A percentile compares a stretch with the other conserved stretches of the same genome.
Evolutionary conservation across 1,284 basidiomycete genomes (phyloP).

Genomic region (Leucoagaricus sp.): DNA sequence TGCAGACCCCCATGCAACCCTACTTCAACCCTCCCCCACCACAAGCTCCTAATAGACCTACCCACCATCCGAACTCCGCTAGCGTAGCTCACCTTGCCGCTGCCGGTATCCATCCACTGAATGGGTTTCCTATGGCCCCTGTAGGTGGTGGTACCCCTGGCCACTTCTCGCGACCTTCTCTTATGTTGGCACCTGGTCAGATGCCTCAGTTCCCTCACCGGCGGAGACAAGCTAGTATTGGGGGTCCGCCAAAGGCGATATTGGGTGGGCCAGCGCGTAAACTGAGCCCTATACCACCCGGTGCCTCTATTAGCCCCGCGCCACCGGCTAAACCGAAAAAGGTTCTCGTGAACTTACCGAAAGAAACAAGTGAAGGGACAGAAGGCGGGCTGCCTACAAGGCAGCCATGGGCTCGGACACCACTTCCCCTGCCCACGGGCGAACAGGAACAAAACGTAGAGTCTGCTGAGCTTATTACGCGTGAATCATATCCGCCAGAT

Average conservation of each 20-base stretch:
- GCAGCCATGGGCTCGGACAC: conserved; percentile 62
- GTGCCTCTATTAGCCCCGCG: conserved; percentile 26
- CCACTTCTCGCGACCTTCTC: conserved; percentile 56
- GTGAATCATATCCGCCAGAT: conserved; percentile 64
- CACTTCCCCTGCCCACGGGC: conserved; percentile 46
- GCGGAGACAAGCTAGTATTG: conserved; percentile 69
- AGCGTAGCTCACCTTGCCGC: conserved; percentile 62
- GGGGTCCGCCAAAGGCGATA: conserved; percentile 80
- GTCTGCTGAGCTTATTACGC: conserved; percentile 52
- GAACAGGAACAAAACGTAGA: conserved; percentile 34
- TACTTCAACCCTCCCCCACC: conserved; percentile 53
- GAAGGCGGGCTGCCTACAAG: conserved; percentile 46
- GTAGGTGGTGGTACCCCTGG: conserved; percentile 37
- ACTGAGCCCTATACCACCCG: conserved; percentile 61
- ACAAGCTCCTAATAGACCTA: conserved; percentile 52
- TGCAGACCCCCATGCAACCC: conserved; percentile 74
- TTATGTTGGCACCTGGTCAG: conserved; percentile 40
- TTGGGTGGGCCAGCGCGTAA: conserved; percentile 77
- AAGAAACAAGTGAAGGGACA: conserved; percentile 55
- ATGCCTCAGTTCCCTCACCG: conserved; percentile 53
- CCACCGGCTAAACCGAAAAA: conserved; percentile 60
- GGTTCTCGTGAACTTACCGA: conserved; percentile 67
- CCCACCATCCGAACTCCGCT: conserved; percentile 51
- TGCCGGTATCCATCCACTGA: conserved; percentile 57
- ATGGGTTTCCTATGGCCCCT: conserved; percentile 50